Evolutionary conservation across 805 yeast species (phyloP), one percentile per base, ranked within the genome.

Genomic region (Saccharomycopsis malanga): DNA sequence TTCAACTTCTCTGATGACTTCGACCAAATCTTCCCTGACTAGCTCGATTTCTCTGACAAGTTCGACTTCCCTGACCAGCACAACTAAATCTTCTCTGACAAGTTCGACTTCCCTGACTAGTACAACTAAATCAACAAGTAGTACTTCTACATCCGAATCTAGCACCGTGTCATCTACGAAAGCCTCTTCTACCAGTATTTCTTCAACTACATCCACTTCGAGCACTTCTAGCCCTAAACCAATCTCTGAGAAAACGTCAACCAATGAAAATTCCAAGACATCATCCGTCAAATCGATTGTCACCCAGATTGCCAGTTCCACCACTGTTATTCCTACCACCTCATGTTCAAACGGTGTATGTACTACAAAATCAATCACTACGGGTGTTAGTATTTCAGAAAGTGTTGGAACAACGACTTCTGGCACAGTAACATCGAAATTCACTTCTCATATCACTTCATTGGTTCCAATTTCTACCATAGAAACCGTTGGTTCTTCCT

Each of bases 1-100:
- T 7, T 46, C 38, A 15, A 37, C 48, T 12, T 34, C 38, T n/a
- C 29, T 25, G 5, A 29, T 40, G 44, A 12, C 35, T 20, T 21
- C 45, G 15, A 20, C 40, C 17, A 40, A 20, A 25, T 15, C 37
- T 2, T n/a, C 25, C 6, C 23, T 6, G 10, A 24, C 41, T 2
- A n/a, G 27, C 27, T 12, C 39, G 6, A 44, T 30, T 22, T 34
- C 45, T 17, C 18, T 39, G 18, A 45, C 25, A 3, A 7, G 24
- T 7, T 10, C 36, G n/a, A 22, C 43, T 5, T 7, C 36, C 5
- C 7, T 25, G 20, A 14, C 39, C 20, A 44, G 32, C 34, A 17
- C 47, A 12, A 15, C n/a, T 12, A 27, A 12, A n/a, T 17, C 36
- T 3, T 34, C 46, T 10, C 32, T 40, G 10, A 43, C 29, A 17